Evolutionary conservation across 2,329 filamentous ascomycete genomes (phyloP), one percentile per base, ranked within the genome.

Genomic region (Chalara sp.): DNA sequence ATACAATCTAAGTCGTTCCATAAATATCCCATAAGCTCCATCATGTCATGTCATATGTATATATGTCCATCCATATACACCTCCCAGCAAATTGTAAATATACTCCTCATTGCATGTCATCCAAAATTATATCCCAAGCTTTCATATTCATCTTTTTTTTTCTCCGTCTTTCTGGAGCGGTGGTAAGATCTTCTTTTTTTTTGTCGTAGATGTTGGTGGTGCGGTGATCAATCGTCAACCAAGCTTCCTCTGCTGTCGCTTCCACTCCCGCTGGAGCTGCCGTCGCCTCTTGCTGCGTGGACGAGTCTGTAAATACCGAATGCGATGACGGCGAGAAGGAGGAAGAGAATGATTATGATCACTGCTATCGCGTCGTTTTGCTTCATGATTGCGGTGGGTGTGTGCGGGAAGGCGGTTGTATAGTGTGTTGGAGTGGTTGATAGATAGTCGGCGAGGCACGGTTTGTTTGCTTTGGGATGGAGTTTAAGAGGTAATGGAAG

Each of bases 331-430:
- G 79, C 79, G 45, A 85, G 75, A 46, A 84, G 68, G 62, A 81
- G 65, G 70, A 85, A 84, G 59, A 85, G 75, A 50, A 85, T 66
- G 66, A 85, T 84, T 68, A 85, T 78, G 64, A 85, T 84, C 66
- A 85, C 73, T 60, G 81, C 81, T 67, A 85, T 84, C 62, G 79
- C 78, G 68, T 84, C 76, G 76, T 85, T 85, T 70, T 76, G 70
- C 67, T 84, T 79, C 76, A 79, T 83, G 58, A 58, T 72, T 65
- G 67, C 65, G 29, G 29, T 45, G 21, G 10, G 41, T 29, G 43
- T 51, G 41, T 12, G 35, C 28, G 30, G n/a, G 7, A 41, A 29
- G 45, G 13, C 1, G 12, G 21, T 21, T 21, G 21, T 21, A 21
- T 21, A 21, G 21, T 21, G 21, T 21, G 21, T 21, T 21, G 21